phyloP scores from a whole-genome alignment of 2,329 filamentous ascomycete genomes.

The Fusarium secorum region DNA sequence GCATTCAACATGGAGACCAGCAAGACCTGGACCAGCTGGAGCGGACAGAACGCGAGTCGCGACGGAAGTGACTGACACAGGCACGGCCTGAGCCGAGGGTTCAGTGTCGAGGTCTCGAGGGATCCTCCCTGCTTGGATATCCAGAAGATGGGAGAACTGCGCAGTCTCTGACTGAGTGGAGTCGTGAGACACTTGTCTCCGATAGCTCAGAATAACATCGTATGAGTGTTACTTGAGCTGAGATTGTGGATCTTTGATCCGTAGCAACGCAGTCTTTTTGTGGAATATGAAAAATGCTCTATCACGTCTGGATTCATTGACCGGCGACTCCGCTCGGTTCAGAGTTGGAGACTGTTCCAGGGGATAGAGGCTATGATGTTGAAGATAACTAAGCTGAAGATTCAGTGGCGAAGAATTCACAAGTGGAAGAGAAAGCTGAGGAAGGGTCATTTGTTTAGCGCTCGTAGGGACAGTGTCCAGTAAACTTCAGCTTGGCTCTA shows the following conservation, averaged over 20 bases:
- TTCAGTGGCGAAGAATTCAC: conserved; percentile 6
- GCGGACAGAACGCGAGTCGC: conserved; percentile 10
- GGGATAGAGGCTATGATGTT: neutral
- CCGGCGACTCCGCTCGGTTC: conserved; percentile 12
- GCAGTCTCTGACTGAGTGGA: conserved; percentile 25
- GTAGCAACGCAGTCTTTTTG: conserved; percentile 26
- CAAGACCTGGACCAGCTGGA: conserved; percentile 15
- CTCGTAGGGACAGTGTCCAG: neutral
- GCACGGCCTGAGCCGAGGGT: conserved; percentile 6
- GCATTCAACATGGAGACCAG: conserved; percentile 15
- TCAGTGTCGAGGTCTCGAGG: conserved; percentile 9
- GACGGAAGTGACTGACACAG: conserved; percentile 8
- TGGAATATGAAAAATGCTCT: conserved; percentile 2
- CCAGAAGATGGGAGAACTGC: conserved; percentile 17
- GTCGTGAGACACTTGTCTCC: conserved; percentile 40
- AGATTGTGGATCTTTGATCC: conserved; percentile 20
- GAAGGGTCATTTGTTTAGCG: neutral
- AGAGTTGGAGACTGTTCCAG: neutral
- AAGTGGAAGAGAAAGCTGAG: neutral
- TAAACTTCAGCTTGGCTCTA: neutral
- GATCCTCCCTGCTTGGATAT: conserved; percentile 33
- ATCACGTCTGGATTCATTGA: conserved; percentile 5
- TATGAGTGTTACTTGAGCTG: conserved; percentile 17
- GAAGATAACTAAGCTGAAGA: neutral
- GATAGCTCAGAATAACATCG: conserved; percentile 28